Conservation (phyloP, 1,139 yeast genomes). For the Kodamaea sp. region DNA sequence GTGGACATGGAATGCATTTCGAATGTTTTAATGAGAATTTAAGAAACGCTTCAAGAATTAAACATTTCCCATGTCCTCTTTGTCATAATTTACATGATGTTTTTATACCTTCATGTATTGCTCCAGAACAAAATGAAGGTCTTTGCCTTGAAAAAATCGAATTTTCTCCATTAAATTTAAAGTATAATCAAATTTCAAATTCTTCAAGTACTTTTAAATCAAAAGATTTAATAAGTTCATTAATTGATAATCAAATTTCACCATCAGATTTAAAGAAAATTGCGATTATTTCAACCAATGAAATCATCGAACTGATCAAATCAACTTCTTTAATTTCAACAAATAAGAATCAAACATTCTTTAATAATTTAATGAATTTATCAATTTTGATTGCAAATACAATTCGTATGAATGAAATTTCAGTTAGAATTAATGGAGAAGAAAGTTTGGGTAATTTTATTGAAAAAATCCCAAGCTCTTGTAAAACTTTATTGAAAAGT, state of each 20-base stretch:
- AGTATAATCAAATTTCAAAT: conserved; percentile 12
- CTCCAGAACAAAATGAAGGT: conserved; percentile 19
- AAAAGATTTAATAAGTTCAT: conserved; percentile 7
- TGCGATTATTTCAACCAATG: conserved; percentile 3
- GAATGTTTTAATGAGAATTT: conserved; percentile 40
- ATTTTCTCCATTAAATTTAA: conserved; percentile 1
- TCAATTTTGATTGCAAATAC: conserved; percentile 49
- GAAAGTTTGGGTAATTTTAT: conserved; percentile 33
- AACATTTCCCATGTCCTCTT: conserved; percentile 54
- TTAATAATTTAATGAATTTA: conserved; percentile 22
- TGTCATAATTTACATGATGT: conserved; percentile 53
- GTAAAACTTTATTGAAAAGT: conserved; percentile 34
- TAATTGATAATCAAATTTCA: conserved; percentile 13
- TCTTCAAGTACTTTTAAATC: conserved; percentile 15
- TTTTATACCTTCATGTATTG: conserved; percentile 42
- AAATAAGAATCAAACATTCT: conserved; percentile 15
- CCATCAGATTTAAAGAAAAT: conserved; percentile 3
- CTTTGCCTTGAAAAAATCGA: conserved; percentile 3
- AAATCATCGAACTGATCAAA: conserved; percentile 8
- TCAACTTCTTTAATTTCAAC: conserved; percentile 15
- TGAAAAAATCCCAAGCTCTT: conserved; percentile 29
- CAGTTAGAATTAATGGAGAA: conserved; percentile 44
- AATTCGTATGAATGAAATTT: conserved; percentile 53
- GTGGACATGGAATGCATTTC: conserved; percentile 70
- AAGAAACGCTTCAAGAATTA: conserved; percentile 4